Evolutionary conservation across 1,139 yeast species (phyloP).

Genomic region (Wickerhamiella infanticola): DNA sequence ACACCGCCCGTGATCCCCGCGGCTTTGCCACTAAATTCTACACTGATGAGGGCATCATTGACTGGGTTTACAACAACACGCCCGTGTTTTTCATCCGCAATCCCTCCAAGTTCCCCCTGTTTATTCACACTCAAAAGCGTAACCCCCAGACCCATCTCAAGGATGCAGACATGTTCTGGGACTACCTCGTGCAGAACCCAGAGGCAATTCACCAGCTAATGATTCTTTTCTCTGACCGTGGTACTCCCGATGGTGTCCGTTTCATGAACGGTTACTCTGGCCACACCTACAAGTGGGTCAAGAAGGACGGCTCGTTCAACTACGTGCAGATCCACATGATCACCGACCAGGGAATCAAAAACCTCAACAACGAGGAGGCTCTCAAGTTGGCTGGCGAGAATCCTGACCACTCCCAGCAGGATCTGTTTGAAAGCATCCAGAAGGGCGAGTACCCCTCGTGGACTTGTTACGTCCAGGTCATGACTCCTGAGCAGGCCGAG

Average conservation of each 20-base stretch:
- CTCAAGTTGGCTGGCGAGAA: conserved; percentile 38
- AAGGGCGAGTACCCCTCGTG: conserved; percentile 47
- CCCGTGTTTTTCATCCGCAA: conserved; percentile 79
- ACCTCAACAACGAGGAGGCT: conserved; percentile 41
- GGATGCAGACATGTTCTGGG: conserved; percentile 61
- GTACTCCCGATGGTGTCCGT: conserved; percentile 51
- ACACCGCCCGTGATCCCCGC: conserved; percentile 81
- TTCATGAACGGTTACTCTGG: conserved; percentile 66
- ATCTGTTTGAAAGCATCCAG: conserved; percentile 42
- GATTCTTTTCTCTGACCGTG: conserved; percentile 54
- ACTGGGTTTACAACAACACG: conserved; percentile 81
- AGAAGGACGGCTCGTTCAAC: conserved; percentile 44
- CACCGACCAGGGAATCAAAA: conserved; percentile 50
- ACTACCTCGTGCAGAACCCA: conserved; percentile 45
- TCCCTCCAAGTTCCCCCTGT: conserved; percentile 76
- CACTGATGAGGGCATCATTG: conserved; percentile 80
- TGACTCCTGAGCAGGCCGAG: conserved; percentile 60
- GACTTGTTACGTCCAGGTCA: conserved; percentile 53
- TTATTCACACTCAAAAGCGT: conserved; percentile 81
- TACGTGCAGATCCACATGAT: conserved; percentile 54
- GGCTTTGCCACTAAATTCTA: conserved; percentile 73
- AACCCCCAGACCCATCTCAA: conserved; percentile 72
- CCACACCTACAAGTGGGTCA: conserved; percentile 58
- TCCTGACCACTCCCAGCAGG: conserved; percentile 49
- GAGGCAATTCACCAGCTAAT: conserved; percentile 51